Evolutionary conservation across 176 grass and related monocot species (phyloP).

Genomic region (Musa schizocarpa): DNA sequence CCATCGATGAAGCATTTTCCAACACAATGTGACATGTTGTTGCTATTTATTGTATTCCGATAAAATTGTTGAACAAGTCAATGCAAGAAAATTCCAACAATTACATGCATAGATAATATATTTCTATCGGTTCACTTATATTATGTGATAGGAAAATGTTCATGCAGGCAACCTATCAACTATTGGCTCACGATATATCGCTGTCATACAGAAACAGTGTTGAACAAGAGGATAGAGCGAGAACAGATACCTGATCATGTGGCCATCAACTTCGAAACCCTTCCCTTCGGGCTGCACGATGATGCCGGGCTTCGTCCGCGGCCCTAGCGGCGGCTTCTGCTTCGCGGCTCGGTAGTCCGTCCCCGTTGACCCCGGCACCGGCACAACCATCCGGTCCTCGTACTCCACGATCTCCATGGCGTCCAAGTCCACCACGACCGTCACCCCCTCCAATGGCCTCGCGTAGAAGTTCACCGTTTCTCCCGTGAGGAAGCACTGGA

Average conservation of each 20-base stretch:
- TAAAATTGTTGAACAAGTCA: too few species aligned
- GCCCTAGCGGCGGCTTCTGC: slow-evolving; percentile 22
- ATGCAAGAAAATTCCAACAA: too few species aligned
- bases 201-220: too few species aligned
- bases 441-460: slow-evolving; percentile 57
- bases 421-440: slow-evolving; percentile 62
- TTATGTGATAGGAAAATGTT: too few species aligned
- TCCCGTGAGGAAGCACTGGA: slow-evolving; percentile 39
- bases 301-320: slow-evolving; percentile 16
- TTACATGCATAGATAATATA: too few species aligned
- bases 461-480: slow-evolving; percentile 48
- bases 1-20: too few species aligned
- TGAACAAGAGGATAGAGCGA: too few species aligned
- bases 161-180: too few species aligned
- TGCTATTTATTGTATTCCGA: too few species aligned
- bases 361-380: slow-evolving; percentile 45
- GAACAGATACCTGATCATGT: slow-evolving; percentile 32
- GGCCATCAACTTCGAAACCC: slow-evolving; percentile 41
- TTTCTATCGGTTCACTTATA: too few species aligned
- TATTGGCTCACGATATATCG: too few species aligned
- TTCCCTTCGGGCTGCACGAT: slow-evolving; percentile 36
- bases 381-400: slow-evolving; percentile 27
- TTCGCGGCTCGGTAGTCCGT: slow-evolving; percentile 46
- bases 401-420: slow-evolving; percentile 55
- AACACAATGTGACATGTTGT: too few species aligned